Percentiles rank a stretch among this genome's conserved stretches.
phyloP scores from a whole-genome alignment of 495 filamentous ascomycete genomes.

The Lichina pygmaea region DNA sequence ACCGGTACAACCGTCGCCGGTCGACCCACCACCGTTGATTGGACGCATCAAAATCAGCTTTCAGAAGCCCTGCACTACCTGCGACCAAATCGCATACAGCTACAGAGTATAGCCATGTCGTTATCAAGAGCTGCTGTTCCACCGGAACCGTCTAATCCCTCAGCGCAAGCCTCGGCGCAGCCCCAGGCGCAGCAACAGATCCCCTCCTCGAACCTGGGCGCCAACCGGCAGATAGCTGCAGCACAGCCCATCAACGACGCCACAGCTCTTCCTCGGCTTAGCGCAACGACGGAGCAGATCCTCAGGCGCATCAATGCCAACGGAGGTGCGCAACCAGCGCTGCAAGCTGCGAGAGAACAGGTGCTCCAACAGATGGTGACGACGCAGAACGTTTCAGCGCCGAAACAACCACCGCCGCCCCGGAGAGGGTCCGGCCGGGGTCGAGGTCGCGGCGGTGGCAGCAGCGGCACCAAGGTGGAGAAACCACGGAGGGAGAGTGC shows the following conservation, averaged over 20 bases:
- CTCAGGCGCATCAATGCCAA: conserved; percentile 18
- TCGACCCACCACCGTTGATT: too few relatives aligned
- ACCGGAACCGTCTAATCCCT: too few relatives aligned
- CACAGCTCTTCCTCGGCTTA: conserved; percentile 19
- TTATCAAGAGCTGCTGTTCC: too few relatives aligned
- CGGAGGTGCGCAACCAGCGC: conserved; percentile 6
- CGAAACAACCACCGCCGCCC: conserved; percentile 1
- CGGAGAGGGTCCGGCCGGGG: background rate
- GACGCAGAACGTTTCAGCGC: conserved; percentile 10
- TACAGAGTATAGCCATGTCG: too few relatives aligned
- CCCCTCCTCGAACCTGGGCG: too few relatives aligned
- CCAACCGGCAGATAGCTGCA: too few relatives aligned
- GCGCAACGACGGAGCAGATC: conserved; percentile 27
- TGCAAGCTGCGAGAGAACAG: conserved; percentile 16
- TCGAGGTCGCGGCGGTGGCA: conserved; percentile 1
- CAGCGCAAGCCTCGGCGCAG: too few relatives aligned
- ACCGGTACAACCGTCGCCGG: too few relatives aligned
- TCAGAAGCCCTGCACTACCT: too few relatives aligned
- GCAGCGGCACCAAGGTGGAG: background rate
- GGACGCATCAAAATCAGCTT: too few relatives aligned
- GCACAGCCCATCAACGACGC: background rate
- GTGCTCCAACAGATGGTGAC: conserved; percentile 17
- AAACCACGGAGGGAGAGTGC: conserved; percentile 21
- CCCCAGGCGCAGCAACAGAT: too few relatives aligned
- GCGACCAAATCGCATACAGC: too few relatives aligned